These are phyloP conservation scores for Cyclocybe cylindracea DNA, from an alignment of 768 basidiomycete genomes.

Conservation along the genomic window DNA sequence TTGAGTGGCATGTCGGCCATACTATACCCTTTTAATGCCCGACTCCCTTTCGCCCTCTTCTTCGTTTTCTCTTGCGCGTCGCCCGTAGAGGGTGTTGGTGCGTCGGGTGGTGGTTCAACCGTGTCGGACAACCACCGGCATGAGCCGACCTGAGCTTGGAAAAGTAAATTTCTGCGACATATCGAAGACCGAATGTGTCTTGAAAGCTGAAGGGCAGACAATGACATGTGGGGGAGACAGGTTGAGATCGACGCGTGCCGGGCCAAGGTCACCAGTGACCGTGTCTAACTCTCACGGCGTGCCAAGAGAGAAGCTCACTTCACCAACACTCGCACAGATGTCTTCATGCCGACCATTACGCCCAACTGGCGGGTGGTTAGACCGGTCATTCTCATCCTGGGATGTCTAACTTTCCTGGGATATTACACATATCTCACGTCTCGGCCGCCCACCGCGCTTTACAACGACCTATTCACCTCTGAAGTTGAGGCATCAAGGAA, in stretches of 20 bases:
- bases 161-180: not conserved
- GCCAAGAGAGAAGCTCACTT: not conserved
- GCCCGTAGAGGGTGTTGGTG: not conserved
- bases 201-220: slow-evolving; percentile 6
- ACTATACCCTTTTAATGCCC: no score
- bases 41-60: no score
- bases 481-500: slow-evolving; percentile 31
- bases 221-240: not conserved
- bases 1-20: no score
- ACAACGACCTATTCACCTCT: slow-evolving; percentile 27
- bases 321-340: slow-evolving; percentile 2
- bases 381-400: slow-evolving; percentile 12
- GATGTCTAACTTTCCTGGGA: slow-evolving; percentile 17
- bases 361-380: slow-evolving; percentile 17
- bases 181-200: slow-evolving; percentile 1
- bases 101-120: no score
- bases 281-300: no score
- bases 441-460: slow-evolving; percentile 40
- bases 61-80: not conserved
- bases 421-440: slow-evolving; percentile 34
- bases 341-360: slow-evolving; percentile 9
- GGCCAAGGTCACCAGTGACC: no score
- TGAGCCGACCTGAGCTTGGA: no score
- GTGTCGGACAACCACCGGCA: no score
- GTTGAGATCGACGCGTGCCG: not conserved